Evolutionary conservation across 768 basidiomycete species (phyloP), one percentile per base, ranked within the genome.

Genomic region (Leccinum uliginosum): DNA sequence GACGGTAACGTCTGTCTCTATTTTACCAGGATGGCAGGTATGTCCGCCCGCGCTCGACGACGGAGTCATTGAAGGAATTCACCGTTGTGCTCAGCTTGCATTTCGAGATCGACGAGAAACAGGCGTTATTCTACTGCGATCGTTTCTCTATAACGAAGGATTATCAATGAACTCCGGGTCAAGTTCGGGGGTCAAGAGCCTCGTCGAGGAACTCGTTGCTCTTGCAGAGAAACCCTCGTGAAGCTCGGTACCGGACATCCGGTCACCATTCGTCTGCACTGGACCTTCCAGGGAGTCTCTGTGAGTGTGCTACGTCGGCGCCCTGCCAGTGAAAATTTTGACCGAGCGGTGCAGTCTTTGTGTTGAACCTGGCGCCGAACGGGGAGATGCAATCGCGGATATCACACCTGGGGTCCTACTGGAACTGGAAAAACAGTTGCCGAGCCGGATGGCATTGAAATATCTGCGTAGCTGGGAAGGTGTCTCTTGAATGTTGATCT

Each of bases 231-330:
- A 88, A 85, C 87, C 0, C 79, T 95, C 43, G 80, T 88, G 34
- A 75, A 79, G 12, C 76, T 91, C 19, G 78, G 77, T 19, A 78
- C 80, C 3, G 80, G 83, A 4, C 91, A 94, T 72, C 88, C 89
- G 9, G 92, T 93, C 3, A 83, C 95, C 52, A 83, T 95, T 10
- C 83, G 85, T 50, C 74, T 95, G 26, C 86, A 86, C 61, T 91
- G 85, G 75, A 85, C 91, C 2, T 94, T 95, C 65, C 91, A 93
- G 62, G 82, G 78, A 85, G 86, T 63, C 75, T 96, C 40, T 96
- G 92, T 93, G 70, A 71, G 89, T 81, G 43, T 4, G 51, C 27
- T 32, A 3, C 21, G 23, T 24, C 43, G 6, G 8, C 10, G 2
- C 6, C 4, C 11, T 3, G 21, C 8, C 24, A 9, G 14, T 27